A percentile compares a stretch with the other conserved stretches of the same genome.
phyloP scores from a whole-genome alignment of 441 rosid genomes.

The Brassica hybrid region DNA sequence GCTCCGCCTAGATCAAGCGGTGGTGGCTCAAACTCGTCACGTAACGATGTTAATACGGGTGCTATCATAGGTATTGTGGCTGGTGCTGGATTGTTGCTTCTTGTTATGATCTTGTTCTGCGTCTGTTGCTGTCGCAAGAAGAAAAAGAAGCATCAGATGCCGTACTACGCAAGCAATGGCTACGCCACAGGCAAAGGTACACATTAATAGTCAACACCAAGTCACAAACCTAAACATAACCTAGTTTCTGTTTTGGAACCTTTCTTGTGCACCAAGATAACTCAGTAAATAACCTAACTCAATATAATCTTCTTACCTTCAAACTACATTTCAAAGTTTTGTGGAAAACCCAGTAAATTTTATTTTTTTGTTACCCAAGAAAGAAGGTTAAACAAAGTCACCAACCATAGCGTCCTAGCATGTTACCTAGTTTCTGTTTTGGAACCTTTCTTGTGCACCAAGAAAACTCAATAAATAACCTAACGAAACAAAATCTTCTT shows the following conservation, averaged over 20 bases:
- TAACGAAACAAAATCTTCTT: neutral
- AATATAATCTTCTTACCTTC: neutral
- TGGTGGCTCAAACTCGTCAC: conserved; percentile 33
- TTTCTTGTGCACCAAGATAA: conserved; percentile 32
- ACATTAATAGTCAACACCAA: neutral
- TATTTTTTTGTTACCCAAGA: neutral
- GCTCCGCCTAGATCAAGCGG: conserved; percentile 40
- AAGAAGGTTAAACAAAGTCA: neutral
- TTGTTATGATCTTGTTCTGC: conserved; percentile 46
- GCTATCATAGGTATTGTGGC: conserved; percentile 51
- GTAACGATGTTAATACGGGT: conserved; percentile 33
- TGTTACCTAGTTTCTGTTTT: conserved; percentile 16
- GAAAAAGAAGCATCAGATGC: conserved; percentile 56
- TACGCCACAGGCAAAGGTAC: conserved; percentile 41
- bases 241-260: neutral
- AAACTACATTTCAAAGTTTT: neutral
- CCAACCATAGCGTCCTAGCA: too few relatives aligned
- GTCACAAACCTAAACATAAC: conserved; percentile 14
- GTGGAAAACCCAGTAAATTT: neutral
- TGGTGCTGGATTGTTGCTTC: conserved; percentile 51
- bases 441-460: conserved; percentile 20
- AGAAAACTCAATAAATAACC: neutral
- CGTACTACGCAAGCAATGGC: conserved; percentile 48
- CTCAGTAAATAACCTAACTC: neutral
- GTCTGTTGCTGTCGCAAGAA: conserved; percentile 55